These are phyloP conservation scores for Moricandia moricandioides DNA, from an alignment of 345 rosid genomes.

Conservation along the genomic window DNA sequence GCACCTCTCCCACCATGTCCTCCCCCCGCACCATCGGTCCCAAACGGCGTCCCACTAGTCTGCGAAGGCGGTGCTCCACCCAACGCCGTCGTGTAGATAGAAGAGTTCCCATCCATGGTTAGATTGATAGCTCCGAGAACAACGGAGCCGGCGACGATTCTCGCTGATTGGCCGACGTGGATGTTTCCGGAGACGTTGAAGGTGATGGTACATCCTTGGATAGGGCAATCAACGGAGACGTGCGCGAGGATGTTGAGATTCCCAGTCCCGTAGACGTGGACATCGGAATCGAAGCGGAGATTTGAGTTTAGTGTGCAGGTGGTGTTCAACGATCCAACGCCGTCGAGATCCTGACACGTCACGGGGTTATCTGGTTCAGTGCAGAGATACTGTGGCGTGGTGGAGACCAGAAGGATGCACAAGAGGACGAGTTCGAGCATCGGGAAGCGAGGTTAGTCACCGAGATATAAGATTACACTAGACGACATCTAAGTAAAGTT, in stretches of 20 bases:
- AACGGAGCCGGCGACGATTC: conserved; percentile 72
- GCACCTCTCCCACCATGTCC: conserved; percentile 99
- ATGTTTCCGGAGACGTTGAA: conserved; percentile 81
- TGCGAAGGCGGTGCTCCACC: conserved; percentile 91
- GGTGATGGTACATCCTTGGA: conserved; percentile 61
- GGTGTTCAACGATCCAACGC: conserved; percentile 86
- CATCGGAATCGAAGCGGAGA: conserved; percentile 59
- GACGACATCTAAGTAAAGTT: conserved; percentile 16
- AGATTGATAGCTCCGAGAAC: conserved; percentile 60
- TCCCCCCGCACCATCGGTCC: conserved; percentile 89
- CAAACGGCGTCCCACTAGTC: conserved; percentile 90
- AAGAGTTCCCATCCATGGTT: conserved; percentile 58
- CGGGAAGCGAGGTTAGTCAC: conserved; percentile 23
- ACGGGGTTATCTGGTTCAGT: conserved; percentile 18
- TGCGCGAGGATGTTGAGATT: conserved; percentile 70
- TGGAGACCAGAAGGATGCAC: conserved; percentile 46
- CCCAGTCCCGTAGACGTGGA: conserved; percentile 65
- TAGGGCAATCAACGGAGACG: conserved; percentile 65
- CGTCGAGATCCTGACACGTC: conserved; percentile 70
- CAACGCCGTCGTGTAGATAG: conserved; percentile 69
- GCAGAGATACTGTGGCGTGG: conserved; percentile 29
- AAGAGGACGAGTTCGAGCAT: conserved; percentile 48
- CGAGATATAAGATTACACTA: not conserved
- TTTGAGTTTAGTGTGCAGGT: conserved; percentile 78
- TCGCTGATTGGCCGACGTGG: conserved; percentile 67